phyloP scores from a whole-genome alignment of 208 protist species.

The Leishmania braziliensis region DNA sequence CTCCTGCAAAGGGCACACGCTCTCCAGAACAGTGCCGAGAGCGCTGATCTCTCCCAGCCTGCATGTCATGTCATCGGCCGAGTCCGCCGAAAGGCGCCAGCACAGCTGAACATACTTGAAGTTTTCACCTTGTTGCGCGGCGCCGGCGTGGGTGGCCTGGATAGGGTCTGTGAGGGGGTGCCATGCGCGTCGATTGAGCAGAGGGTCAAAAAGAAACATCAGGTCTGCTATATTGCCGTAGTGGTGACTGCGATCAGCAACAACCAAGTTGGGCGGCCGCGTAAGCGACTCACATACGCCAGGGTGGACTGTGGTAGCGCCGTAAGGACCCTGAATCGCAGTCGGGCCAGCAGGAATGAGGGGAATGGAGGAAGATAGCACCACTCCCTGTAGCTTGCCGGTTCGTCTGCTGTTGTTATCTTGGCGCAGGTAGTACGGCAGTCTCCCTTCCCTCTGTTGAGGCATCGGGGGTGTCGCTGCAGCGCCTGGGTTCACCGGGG shows the following conservation, averaged over 20 bases:
- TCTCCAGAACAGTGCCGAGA: conserved; percentile 22
- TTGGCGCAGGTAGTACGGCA: conserved; percentile 64
- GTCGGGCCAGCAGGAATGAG: background rate
- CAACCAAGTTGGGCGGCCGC: background rate
- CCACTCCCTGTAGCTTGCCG: conserved; percentile 13
- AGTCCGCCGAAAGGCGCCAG: conserved; percentile 24
- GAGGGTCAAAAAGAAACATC: conserved; percentile 25
- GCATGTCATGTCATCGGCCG: conserved; percentile 24
- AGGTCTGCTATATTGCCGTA: conserved; percentile 30
- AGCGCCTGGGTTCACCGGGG: background rate
- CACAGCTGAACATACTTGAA: conserved; percentile 24
- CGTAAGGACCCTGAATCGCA: background rate
- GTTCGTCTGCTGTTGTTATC: background rate
- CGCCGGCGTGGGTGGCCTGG: background rate
- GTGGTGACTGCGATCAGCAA: background rate
- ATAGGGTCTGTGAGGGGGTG: conserved; percentile 28
- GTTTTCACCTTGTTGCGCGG: background rate
- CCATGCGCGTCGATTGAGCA: conserved; percentile 23
- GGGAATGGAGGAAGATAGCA: conserved; percentile 5
- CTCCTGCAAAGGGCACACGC: conserved; percentile 35
- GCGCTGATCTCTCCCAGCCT: background rate
- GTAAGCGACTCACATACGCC: background rate
- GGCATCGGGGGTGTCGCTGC: background rate
- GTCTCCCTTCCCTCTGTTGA: conserved; percentile 11
- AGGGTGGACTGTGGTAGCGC: background rate